phyloP scores from a whole-genome alignment of 192 early-diverging fungal genomes.

The Coemansia sp. region DNA sequence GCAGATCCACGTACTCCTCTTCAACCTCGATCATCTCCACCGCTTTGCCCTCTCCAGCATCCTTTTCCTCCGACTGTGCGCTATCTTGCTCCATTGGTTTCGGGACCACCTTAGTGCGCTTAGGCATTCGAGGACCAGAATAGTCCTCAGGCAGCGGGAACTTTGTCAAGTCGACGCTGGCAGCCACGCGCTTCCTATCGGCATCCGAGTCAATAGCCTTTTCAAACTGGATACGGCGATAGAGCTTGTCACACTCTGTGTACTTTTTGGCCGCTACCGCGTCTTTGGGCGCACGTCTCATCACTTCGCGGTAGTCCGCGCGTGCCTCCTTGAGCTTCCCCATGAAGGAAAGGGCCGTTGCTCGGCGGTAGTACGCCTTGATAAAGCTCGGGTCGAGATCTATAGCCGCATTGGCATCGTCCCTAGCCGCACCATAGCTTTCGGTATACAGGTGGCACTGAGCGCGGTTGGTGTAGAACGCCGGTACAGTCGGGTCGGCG shows the following conservation, averaged over 20 bases:
- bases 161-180: constrained; percentile 53
- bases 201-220: constrained; percentile 74
- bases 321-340: constrained; percentile 82
- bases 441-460: constrained; percentile 84
- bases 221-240: constrained; percentile 84
- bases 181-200: constrained; percentile 46
- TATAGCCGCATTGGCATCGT: constrained; percentile 82
- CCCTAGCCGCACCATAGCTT: constrained; percentile 78
- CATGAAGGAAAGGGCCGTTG: constrained; percentile 83
- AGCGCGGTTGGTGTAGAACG: constrained; percentile 90
- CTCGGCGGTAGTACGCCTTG: constrained; percentile 96
- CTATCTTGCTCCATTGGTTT: constrained; percentile 1
- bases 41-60: not conserved
- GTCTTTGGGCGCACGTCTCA: constrained; percentile 76
- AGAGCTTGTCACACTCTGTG: constrained; percentile 87
- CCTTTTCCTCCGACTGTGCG: not conserved
- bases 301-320: constrained; percentile 71
- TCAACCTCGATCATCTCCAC: constrained; percentile 48
- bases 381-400: constrained; percentile 75
- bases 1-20: constrained; percentile 67
- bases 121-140: constrained; percentile 75
- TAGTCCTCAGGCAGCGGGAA: constrained; percentile 70
- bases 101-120: constrained; percentile 26
- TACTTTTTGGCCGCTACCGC: constrained; percentile 77
- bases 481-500: constrained; percentile 76